Conservation (phyloP, 331 rosid genomes). For the Acacia concinna region DNA sequence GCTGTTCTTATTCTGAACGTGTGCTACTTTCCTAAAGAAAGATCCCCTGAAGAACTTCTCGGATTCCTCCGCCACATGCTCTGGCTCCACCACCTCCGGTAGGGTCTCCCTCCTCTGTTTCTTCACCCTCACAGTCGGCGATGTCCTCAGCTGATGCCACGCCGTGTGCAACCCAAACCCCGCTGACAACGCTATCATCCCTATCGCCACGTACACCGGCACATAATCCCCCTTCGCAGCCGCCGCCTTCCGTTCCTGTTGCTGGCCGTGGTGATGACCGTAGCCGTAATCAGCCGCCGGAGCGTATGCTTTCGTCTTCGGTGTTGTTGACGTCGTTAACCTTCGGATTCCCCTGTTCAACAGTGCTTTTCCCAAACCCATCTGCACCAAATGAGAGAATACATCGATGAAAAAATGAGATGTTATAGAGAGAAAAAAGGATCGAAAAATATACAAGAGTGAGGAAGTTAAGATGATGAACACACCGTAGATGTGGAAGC, state of each 20-base stretch:
- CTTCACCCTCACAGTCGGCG: slow-evolving; percentile 65
- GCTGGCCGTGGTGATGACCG: background rate
- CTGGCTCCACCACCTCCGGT: slow-evolving; percentile 90
- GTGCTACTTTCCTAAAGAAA: slow-evolving; percentile 76
- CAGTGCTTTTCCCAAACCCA: slow-evolving; percentile 39
- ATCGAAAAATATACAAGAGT: background rate
- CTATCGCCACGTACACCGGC: slow-evolving; percentile 65
- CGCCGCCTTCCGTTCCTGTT: background rate
- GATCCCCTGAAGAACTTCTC: slow-evolving; percentile 41
- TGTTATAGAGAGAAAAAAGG: too few relatives aligned
- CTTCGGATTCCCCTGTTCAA: slow-evolving; percentile 37
- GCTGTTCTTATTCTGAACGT: slow-evolving; percentile 47
- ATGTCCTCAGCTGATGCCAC: slow-evolving; percentile 60
- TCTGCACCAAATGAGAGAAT: slow-evolving; percentile 24
- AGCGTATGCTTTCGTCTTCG: slow-evolving; percentile 52
- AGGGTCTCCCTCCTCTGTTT: slow-evolving; percentile 72
- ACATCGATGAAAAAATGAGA: background rate
- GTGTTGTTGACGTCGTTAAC: slow-evolving; percentile 49
- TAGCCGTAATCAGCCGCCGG: slow-evolving; percentile 40
- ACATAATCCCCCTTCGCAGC: slow-evolving; percentile 46
- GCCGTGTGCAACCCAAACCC: slow-evolving; percentile 69
- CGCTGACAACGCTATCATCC: slow-evolving; percentile 54
- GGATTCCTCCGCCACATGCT: slow-evolving; percentile 56
- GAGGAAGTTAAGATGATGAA: background rate
- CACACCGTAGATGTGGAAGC: background rate